A percentile compares a stretch with the other conserved stretches of the same genome.
Conservation (phyloP, 805 yeast species). For the Candida maesae region DNA sequence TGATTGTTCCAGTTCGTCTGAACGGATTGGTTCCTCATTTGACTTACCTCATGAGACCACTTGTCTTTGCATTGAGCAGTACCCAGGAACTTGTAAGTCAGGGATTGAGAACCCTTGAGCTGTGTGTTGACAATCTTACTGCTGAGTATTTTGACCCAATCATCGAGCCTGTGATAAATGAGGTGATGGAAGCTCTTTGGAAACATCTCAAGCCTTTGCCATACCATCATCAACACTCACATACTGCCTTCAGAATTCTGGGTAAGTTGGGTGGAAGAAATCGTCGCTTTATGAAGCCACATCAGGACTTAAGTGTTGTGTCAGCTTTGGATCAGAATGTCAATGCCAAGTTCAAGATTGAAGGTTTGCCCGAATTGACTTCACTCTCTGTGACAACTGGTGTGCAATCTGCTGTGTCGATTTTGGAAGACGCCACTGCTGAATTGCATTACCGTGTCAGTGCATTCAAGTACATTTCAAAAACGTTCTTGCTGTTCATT, state of each 20-base stretch:
- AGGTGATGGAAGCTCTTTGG: conserved; percentile 92
- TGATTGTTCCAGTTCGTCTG: conserved; percentile 92
- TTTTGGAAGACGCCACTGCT: conserved; percentile 60
- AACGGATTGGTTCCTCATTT: conserved; percentile 93
- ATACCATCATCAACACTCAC: conserved; percentile 91
- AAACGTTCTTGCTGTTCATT: conserved; percentile 65
- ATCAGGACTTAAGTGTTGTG: conserved; percentile 56
- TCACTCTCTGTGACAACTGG: conserved; percentile 84
- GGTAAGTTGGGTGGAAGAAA: conserved; percentile 98
- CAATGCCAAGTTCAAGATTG: conserved; percentile 62
- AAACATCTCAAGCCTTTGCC: conserved; percentile 88
- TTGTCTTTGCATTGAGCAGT: conserved; percentile 87
- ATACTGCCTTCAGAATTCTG: conserved; percentile 85
- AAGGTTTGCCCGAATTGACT: conserved; percentile 59
- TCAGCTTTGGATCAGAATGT: conserved; percentile 62
- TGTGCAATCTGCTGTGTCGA: conserved; percentile 67
- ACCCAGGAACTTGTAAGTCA: conserved; percentile 89
- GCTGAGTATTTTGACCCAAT: conserved; percentile 97
- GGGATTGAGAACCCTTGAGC: conserved; percentile 89
- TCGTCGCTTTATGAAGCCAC: conserved; percentile 76
- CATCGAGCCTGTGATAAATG: conserved; percentile 92
- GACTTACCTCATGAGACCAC: conserved; percentile 82
- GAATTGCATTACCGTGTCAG: conserved; percentile 66
- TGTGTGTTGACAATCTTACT: conserved; percentile 93
- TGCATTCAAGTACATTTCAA: conserved; percentile 70